These are phyloP conservation scores for Leishmania martiniquensis DNA, from an alignment of 208 protist genomes.

Conservation along the genomic window DNA sequence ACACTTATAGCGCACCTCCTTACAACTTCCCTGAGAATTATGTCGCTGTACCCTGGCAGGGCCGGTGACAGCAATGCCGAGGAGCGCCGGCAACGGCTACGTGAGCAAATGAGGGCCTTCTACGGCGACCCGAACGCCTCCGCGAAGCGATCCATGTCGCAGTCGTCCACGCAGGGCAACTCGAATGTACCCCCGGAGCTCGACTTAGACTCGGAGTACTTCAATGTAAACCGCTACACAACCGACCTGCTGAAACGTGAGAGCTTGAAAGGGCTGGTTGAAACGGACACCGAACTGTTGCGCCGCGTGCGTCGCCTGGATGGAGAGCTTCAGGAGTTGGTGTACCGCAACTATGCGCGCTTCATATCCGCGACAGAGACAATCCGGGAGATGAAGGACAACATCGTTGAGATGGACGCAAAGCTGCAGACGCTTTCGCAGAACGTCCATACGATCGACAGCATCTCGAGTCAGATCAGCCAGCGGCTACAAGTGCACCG, in stretches of 20 bases:
- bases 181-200: conserved; percentile 58
- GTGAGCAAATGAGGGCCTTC: conserved; percentile 83
- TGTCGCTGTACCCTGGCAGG: conserved; percentile 5
- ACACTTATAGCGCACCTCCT: no score
- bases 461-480: conserved; percentile 58
- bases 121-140: conserved; percentile 67
- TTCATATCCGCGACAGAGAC: conserved; percentile 98
- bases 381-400: conserved; percentile 94
- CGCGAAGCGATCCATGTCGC: conserved; percentile 11
- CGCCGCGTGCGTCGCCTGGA: conserved; percentile 87
- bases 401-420: conserved; percentile 90
- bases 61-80: conserved; percentile 16
- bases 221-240: conserved; percentile 81
- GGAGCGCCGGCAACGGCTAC: conserved; percentile 64
- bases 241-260: conserved; percentile 76
- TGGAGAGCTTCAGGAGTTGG: conserved; percentile 97
- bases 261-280: conserved; percentile 77
- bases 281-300: conserved; percentile 79
- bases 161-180: conserved; percentile 14
- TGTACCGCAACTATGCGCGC: conserved; percentile 99
- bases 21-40: conserved; percentile 1
- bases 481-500: conserved; percentile 68
- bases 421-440: conserved; percentile 76
- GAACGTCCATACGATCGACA: conserved; percentile 79
- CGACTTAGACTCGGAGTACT: conserved; percentile 86